phyloP scores from a whole-genome alignment of 768 basidiomycete species.

The Boletus subcaerulescens region DNA sequence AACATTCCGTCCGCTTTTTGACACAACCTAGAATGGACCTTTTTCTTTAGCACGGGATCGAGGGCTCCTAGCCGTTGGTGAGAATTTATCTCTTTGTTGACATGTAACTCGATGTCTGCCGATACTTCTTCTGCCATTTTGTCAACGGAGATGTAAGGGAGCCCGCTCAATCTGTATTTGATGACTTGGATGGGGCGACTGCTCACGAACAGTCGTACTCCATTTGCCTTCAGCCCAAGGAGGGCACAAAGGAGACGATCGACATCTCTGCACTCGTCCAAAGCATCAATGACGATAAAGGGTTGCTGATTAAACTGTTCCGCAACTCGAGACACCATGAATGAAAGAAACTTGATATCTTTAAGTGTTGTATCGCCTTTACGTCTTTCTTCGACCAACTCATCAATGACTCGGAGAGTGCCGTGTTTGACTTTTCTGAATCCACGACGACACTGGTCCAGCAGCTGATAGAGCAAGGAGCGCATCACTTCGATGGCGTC shows the following conservation, averaged over 20 bases:
- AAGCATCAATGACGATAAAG: constrained; percentile 15
- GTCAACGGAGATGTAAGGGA: constrained; percentile 11
- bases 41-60: background rate
- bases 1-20: constrained; percentile 20
- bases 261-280: constrained; percentile 17
- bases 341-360: background rate
- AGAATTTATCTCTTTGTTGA: constrained; percentile 11
- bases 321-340: background rate
- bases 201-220: constrained; percentile 14
- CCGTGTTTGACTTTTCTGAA: too few species aligned
- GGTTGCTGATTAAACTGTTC: background rate
- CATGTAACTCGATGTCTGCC: constrained; percentile 13
- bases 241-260: constrained; percentile 11
- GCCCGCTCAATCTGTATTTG: background rate
- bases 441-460: background rate
- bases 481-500: constrained; percentile 10
- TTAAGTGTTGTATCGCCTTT: background rate
- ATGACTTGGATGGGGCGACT: constrained; percentile 16
- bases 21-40: constrained; percentile 7
- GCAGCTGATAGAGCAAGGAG: constrained; percentile 14
- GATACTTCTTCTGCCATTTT: background rate
- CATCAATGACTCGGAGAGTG: background rate
- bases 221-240: background rate
- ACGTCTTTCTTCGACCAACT: background rate
- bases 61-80: constrained; percentile 9